Base-by-base conservation (phyloP, 495 filamentous ascomycete species). In the Lepidopterella palustris region DNA sequence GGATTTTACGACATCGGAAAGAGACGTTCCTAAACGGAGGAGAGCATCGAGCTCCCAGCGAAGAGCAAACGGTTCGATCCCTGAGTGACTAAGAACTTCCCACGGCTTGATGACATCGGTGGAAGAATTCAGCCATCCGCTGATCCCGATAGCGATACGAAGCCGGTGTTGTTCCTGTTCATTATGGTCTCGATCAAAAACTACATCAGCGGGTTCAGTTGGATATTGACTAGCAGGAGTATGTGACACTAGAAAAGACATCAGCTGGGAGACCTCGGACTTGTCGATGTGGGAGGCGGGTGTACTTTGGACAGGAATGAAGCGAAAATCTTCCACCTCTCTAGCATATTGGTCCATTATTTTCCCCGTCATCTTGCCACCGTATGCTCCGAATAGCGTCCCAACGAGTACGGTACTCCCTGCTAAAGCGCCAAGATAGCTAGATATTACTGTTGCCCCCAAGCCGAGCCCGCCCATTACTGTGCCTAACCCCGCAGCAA, bases 381-480 rank as follows among this genome's bases (percentile, higher is more conserved):
- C 68, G 39, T 70, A 70, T 9, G 68, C 68, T n/a, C 68, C 65
- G 59, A 70, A 70, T 11, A 70, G 45, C 4, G 53, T 58, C 2
- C 68, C 68, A 9, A 70, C 65, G 0, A 70, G 62, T 1, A 67
- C 61, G 1, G 55, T 45, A 31, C 65, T 68, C 6, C 68, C 68
- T 0, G 68, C 68, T 5, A 70, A 40, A 27, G 61, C 57, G 32
- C 68, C 68, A 2, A 70, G 62, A 48, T 59, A 67, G 3, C 56
- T 51, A 26, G 68, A 90, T 23, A 88, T 87, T 1, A 86, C 87
- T 26, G 86, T 87, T 10, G 85, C 82, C 15, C 88, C 89, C 0
- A 97, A 78, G 5, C 92, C 90, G 5, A 91, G 68, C 4, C 87
- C 88, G 20, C 89, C 89, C 78, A 92, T 85, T 0, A 95, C 79